A percentile compares a stretch with the other conserved stretches of the same genome.
Evolutionary conservation across 1,284 basidiomycete genomes (phyloP).

Genomic region (Trichosporon sp.): DNA sequence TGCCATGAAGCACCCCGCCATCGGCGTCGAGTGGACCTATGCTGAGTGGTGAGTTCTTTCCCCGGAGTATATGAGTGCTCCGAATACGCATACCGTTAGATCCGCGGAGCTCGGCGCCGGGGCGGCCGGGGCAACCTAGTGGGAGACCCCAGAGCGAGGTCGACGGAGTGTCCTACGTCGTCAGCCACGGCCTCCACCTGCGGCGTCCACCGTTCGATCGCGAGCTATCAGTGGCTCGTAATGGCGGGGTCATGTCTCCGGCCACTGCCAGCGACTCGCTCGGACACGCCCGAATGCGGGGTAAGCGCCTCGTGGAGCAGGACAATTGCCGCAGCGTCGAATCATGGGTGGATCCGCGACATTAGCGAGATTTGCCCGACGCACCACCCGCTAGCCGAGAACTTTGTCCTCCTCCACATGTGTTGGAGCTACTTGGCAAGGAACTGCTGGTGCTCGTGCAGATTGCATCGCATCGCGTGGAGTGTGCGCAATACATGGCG

Average conservation of each 20-base stretch:
- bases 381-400: background rate
- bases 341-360: background rate
- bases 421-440: background rate
- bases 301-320: background rate
- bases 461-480: background rate
- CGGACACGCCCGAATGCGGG: background rate
- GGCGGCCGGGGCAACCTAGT: too few species aligned
- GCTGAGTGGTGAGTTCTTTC: conserved; percentile 32
- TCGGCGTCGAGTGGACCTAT: conserved; percentile 33
- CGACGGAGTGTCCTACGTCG: background rate
- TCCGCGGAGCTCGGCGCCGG: too few species aligned
- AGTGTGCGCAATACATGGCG: too few species aligned
- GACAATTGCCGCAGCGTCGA: conserved; percentile 7
- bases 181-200: background rate
- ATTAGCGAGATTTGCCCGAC: conserved; percentile 14
- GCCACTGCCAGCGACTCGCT: background rate
- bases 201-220: background rate
- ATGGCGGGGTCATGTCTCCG: background rate
- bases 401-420: background rate
- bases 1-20: conserved; percentile 32
- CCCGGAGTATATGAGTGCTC: background rate
- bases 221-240: background rate
- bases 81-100: background rate
- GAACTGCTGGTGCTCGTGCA: background rate
- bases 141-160: too few species aligned